A percentile compares a stretch with the other conserved stretches of the same genome.
phyloP scores from a whole-genome alignment of 345 rosid genomes.

The Citrus maxima region DNA sequence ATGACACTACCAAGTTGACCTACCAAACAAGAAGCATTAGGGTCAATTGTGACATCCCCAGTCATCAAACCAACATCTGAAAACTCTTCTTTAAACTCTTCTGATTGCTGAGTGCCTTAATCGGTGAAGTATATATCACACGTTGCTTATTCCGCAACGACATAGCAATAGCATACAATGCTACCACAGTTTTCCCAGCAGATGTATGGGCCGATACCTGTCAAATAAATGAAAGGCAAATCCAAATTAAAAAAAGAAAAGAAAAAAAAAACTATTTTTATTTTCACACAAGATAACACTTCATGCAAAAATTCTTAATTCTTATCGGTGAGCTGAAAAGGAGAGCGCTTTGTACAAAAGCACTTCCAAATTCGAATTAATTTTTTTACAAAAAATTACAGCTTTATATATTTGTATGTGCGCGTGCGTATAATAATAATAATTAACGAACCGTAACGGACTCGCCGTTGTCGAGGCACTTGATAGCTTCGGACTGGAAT shows the following conservation, averaged over 20 bases:
- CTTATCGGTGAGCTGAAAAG: background rate
- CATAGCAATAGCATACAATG: conserved; percentile 95
- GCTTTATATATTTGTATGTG: too few relatives aligned
- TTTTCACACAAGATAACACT: background rate
- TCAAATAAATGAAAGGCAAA: background rate
- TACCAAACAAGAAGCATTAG: conserved; percentile 94
- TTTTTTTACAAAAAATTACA: background rate
- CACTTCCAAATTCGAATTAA: background rate
- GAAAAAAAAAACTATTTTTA: too few relatives aligned
- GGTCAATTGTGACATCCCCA: conserved; percentile 95
- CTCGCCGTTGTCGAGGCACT: conserved; percentile 80
- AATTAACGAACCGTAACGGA: conserved; percentile 61
- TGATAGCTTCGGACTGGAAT: conserved; percentile 92
- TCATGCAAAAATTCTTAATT: background rate
- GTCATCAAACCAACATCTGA: conserved; percentile 99
- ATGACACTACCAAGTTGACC: background rate
- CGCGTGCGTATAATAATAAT: too few relatives aligned
- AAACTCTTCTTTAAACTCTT: conserved; percentile 98
- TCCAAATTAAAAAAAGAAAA: background rate
- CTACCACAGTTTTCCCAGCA: conserved; percentile 98
- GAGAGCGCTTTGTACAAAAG: background rate
- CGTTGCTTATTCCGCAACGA: conserved; percentile 81
- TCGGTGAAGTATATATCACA: conserved; percentile 93
- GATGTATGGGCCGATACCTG: conserved; percentile 99
- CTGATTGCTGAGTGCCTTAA: conserved; percentile 95